phyloP scores from a whole-genome alignment of 2,329 filamentous ascomycete species.

The Fusarium subtropicale region DNA sequence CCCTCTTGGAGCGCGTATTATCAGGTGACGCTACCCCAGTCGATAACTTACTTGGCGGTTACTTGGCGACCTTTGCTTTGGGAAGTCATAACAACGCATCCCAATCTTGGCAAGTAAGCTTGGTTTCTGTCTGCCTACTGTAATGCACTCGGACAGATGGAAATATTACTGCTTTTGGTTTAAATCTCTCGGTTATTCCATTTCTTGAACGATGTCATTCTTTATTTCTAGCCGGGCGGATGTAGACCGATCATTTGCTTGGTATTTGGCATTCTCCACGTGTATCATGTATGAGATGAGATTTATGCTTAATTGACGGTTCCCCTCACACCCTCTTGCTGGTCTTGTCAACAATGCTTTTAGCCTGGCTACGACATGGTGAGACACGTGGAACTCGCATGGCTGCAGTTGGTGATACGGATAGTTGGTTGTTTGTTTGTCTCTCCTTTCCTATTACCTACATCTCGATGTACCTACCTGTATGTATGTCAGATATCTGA shows the following conservation, averaged over 20 bases:
- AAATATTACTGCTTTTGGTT: slow-evolving; percentile 14
- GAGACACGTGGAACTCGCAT: slow-evolving; percentile 24
- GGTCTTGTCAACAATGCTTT: not conserved
- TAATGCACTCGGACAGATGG: slow-evolving; percentile 25
- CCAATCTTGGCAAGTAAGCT: slow-evolving; percentile 30
- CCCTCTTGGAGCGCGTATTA: not conserved
- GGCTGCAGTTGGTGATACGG: not conserved
- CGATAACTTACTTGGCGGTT: not conserved
- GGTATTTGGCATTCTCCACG: slow-evolving; percentile 14
- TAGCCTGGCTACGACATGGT: not conserved
- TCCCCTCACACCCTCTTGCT: slow-evolving; percentile 1
- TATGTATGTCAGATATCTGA: not conserved
- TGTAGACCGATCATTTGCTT: slow-evolving; percentile 4
- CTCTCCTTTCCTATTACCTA: not conserved
- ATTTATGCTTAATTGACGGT: slow-evolving; percentile 7
- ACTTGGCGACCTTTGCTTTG: slow-evolving; percentile 21
- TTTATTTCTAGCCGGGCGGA: slow-evolving; percentile 5
- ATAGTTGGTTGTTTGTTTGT: not conserved
- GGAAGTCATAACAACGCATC: slow-evolving; percentile 31
- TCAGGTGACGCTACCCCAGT: slow-evolving; percentile 24
- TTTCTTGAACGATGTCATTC: slow-evolving; percentile 12
- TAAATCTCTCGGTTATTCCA: slow-evolving; percentile 9
- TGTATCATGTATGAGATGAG: slow-evolving; percentile 4
- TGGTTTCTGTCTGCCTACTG: slow-evolving; percentile 5
- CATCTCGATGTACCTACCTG: not conserved